Percentiles rank a stretch among this genome's conserved stretches.
Evolutionary conservation across 345 rosid species (phyloP).

Genomic region (Acer yangbiense): DNA sequence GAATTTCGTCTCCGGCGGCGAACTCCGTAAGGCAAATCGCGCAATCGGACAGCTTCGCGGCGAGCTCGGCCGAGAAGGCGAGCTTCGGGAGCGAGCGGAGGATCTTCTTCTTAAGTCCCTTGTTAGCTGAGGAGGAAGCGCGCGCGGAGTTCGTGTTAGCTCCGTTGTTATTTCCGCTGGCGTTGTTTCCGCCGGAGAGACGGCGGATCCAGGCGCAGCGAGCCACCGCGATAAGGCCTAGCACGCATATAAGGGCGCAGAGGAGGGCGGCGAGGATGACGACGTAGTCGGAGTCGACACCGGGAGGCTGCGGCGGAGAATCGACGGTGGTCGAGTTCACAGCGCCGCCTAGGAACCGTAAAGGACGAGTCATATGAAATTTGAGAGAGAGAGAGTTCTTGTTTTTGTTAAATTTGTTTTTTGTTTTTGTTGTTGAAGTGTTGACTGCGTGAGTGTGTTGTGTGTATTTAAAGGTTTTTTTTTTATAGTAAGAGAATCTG

Average conservation of each 20-base stretch:
- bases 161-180: not conserved
- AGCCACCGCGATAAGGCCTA: constrained; percentile 83
- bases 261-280: constrained; percentile 86
- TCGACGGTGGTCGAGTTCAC: constrained; percentile 36
- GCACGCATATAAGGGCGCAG: constrained; percentile 80
- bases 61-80: constrained; percentile 53
- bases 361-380: constrained; percentile 70
- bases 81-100: constrained; percentile 73
- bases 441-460: not conserved
- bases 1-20: constrained; percentile 69
- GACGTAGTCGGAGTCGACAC: constrained; percentile 68
- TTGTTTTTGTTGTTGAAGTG: not conserved
- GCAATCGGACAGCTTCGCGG: constrained; percentile 60
- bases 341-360: constrained; percentile 48
- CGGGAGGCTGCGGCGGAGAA: constrained; percentile 25
- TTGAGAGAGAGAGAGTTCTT: not conserved
- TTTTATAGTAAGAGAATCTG: not conserved
- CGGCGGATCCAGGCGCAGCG: constrained; percentile 96
- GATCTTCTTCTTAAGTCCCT: constrained; percentile 80
- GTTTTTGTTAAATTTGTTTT: too few relatives aligned
- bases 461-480: not conserved
- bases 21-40: constrained; percentile 81
- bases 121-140: constrained; percentile 52
- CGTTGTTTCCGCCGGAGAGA: constrained; percentile 31
- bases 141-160: too few relatives aligned